Conservation (phyloP, 371 early-diverging fungal species). For the Lichtheimia ramosa region DNA sequence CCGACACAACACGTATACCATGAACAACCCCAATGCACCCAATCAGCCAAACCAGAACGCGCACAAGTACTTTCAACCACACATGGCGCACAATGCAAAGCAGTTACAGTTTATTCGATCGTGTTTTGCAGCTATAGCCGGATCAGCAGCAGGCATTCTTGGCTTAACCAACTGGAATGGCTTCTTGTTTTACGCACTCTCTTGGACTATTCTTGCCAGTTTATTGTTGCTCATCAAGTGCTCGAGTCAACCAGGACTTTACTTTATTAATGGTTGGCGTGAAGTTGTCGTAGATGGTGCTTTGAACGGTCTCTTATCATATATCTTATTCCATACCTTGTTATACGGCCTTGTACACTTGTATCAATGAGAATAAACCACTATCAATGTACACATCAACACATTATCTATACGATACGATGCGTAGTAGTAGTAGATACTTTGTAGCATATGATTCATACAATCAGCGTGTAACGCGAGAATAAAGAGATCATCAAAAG, state of each 20-base stretch:
- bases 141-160: constrained; percentile 79
- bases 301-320: constrained; percentile 71
- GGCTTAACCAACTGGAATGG: constrained; percentile 71
- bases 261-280: constrained; percentile 53
- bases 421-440: too few species aligned
- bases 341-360: constrained; percentile 81
- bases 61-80: constrained; percentile 54
- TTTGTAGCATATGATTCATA: too few species aligned
- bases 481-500: too few species aligned
- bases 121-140: constrained; percentile 73
- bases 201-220: constrained; percentile 59
- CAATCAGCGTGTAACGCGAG: too few species aligned
- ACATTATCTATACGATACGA: too few species aligned
- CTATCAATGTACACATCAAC: background rate
- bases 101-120: constrained; percentile 75
- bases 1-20: background rate
- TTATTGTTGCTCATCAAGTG: constrained; percentile 48
- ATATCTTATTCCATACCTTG: constrained; percentile 85
- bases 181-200: constrained; percentile 73
- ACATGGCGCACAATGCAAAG: constrained; percentile 65
- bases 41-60: constrained; percentile 36
- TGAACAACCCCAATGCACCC: constrained; percentile 6
- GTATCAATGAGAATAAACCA: constrained; percentile 57
- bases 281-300: constrained; percentile 69
- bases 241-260: constrained; percentile 19